Evolutionary conservation across 495 filamentous ascomycete genomes (phyloP), one percentile per base, ranked within the genome.

Genomic region (Podospora anserina): DNA sequence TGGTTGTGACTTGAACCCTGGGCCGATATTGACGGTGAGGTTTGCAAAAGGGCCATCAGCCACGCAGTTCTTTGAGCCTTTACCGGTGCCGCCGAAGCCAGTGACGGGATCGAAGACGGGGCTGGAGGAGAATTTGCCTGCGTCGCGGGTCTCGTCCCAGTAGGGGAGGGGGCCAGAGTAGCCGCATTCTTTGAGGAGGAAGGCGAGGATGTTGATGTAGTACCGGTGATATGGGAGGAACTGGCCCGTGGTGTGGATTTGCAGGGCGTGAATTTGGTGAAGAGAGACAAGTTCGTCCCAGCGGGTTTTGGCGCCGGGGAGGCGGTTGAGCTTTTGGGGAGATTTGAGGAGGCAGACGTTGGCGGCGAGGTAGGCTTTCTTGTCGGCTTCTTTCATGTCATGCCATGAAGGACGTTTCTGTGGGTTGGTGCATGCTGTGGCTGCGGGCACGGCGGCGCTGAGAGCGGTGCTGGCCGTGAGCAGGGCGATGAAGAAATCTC

Each of bases 171-270:
- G 71, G 11, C 81, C 82, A 18, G 62, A 71, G 69, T 83, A 87
- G 27, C 74, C 74, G 66, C 83, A 86, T 61, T 80, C 79, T 3
- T 77, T 70, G 44, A 87, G 70, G 1, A 80, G 66, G 11, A 77
- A 76, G 66, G 83, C 83, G 59, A 82, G 82, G 5, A 79, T 69
- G 16, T 74, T 69, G 6, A 83, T 26, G 58, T 82, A 82, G 64
- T 83, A 84, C 57, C 84, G 75, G 71, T 86, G 84, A 76, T 82
- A 86, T 16, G 80, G 80, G 20, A 85, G 71, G 71, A 86, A 85
- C 27, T 70, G 69, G 15, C 76, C 78, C 56, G 60, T 69, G 19
- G 16, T 62, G 61, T 74, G 71, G 49, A 74, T 71, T 44, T 58
- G 65, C 28, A 70, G 60, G 55, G 66, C 67, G 27, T 65, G 44